phyloP scores from a whole-genome alignment of 352 stramenopile genomes.

The Paralagenidium karlingii region DNA sequence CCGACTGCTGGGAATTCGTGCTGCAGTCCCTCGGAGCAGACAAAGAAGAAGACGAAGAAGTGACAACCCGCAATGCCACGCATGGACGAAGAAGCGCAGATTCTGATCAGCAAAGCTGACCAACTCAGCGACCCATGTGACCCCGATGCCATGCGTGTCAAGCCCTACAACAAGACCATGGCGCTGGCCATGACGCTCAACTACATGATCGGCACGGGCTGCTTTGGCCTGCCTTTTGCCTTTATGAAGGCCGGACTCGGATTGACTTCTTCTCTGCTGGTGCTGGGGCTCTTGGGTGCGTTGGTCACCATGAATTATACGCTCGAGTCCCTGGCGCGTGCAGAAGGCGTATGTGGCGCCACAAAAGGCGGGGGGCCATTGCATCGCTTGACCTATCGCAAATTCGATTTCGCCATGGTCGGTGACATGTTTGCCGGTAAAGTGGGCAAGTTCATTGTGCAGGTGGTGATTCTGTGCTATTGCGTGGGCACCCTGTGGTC shows the following conservation, averaged over 20 bases:
- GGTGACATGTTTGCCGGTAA: constrained; percentile 74
- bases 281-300: constrained; percentile 43
- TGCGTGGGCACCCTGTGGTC: constrained; percentile 72
- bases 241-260: constrained; percentile 61
- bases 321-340: constrained; percentile 62
- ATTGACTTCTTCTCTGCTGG: constrained; percentile 42
- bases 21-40: no score
- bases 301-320: constrained; percentile 84
- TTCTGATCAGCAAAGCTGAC: no score
- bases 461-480: constrained; percentile 62
- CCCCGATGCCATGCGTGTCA: no score
- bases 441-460: constrained; percentile 44
- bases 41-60: no score
- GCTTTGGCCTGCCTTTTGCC: constrained; percentile 70
- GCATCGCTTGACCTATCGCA: constrained; percentile 73
- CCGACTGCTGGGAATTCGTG: no score
- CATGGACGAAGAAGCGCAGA: no score
- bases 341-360: constrained; percentile 56
- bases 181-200: constrained; percentile 77
- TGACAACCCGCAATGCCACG: no score
- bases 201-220: constrained; percentile 79
- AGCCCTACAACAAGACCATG: constrained; percentile 53
- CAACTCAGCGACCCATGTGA: no score
- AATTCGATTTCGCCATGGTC: constrained; percentile 75
- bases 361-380: constrained; percentile 27